Base-by-base conservation (phyloP, 768 basidiomycete species). In the Leccinellum rugosiceps region DNA sequence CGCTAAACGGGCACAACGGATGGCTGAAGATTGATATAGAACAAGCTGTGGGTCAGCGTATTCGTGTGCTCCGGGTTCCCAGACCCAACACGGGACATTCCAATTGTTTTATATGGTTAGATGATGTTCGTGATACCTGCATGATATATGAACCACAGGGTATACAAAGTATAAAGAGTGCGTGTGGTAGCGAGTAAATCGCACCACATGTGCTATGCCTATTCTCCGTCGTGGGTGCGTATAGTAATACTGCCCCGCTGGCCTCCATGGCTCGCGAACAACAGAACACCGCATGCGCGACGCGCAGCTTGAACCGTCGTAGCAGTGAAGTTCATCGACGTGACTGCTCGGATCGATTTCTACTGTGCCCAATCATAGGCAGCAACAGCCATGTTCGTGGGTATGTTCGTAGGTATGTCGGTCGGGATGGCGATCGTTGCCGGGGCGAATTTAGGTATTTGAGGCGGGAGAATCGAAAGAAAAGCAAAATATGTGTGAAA, bases 1-100 rank as follows among this genome's bases (percentile, higher is more conserved):
- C 55, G 90, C 90, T 21, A 90, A 78, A 70, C 85, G 91, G 25
- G 90, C 90, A 1, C 90, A 92, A 69, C 79, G 75, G 65, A 78
- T 83, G 61, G 75, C 76, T 19, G 82, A 82, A 43, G 77, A 79
- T 52, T 76, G 77, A 63, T 74, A 50, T 64, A 38, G 13, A 38
- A 26, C 19, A 32, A 25, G 45, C 11, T 5, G 23, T 25, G 9
- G 21, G 32, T 21, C 13, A 8, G 19, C 11, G 38, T 47, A 31
- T 31, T 28, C 26, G 30, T 57, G 52, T 55, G 55, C 26, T 5
- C 19, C 47, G 44, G 41, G 46, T 52, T 53, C 41, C 46, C 13
- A 51, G 56, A 55, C 46, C 34, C 46, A 21, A 34, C 51, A 35
- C 32, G 31, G 50, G 58, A 49, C 26, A 52, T 54, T 54, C 23